phyloP scores from a whole-genome alignment of 257 asterid genomes.

The Plectranthus barbatus region DNA sequence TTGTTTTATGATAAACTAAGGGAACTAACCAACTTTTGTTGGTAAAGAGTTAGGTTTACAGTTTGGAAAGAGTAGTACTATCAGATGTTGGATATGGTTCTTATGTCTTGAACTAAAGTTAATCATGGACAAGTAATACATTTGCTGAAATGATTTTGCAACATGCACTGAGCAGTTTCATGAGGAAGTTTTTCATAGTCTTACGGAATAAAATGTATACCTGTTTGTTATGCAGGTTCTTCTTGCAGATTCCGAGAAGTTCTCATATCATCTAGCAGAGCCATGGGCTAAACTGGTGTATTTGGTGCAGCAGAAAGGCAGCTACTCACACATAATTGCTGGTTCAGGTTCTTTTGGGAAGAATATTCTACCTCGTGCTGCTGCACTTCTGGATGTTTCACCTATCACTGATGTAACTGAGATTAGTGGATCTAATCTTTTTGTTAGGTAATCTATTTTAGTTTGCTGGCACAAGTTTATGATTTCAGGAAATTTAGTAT shows the following conservation, averaged over 20 bases:
- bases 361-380: constrained; percentile 90
- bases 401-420: constrained; percentile 81
- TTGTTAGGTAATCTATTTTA: constrained; percentile 56
- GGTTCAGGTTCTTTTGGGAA: constrained; percentile 92
- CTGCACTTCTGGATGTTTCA: constrained; percentile 90
- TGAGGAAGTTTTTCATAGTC: not conserved
- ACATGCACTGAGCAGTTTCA: not conserved
- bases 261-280: constrained; percentile 71
- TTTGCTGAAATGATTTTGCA: not conserved
- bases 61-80: too few relatives aligned
- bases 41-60: too few relatives aligned
- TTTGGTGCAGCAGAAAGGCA: constrained; percentile 61
- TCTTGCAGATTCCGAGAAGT: constrained; percentile 81
- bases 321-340: constrained; percentile 74
- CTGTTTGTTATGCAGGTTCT: constrained; percentile 75
- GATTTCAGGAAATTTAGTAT: not conserved
- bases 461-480: too few relatives aligned
- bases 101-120: not conserved
- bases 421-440: constrained; percentile 56
- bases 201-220: not conserved
- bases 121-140: not conserved
- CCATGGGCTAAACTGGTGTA: constrained; percentile 87
- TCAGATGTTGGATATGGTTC: too few relatives aligned
- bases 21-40: too few relatives aligned
- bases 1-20: too few relatives aligned